Conservation (phyloP, 805 yeast species). For the Candida nemodendra region DNA sequence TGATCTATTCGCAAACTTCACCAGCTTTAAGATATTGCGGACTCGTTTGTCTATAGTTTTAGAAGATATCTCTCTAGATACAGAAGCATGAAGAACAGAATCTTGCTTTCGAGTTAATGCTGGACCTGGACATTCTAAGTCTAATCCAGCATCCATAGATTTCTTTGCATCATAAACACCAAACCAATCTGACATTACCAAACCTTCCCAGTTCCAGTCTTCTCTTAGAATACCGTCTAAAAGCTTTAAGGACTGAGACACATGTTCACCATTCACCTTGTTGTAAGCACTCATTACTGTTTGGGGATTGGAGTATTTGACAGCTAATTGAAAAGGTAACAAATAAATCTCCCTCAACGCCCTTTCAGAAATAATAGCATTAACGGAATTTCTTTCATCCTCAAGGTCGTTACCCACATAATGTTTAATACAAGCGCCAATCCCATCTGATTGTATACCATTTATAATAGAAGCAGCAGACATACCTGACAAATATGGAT, state of each 20-base stretch:
- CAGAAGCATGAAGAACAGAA: conserved; percentile 40
- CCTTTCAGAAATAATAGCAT: conserved; percentile 51
- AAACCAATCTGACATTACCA: conserved; percentile 61
- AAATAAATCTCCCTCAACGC: conserved; percentile 65
- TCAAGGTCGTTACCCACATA: conserved; percentile 62
- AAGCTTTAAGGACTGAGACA: conserved; percentile 42
- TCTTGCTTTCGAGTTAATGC: conserved; percentile 41
- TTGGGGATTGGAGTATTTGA: conserved; percentile 49
- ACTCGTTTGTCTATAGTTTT: conserved; percentile 47
- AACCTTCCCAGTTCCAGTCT: conserved; percentile 59
- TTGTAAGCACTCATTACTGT: conserved; percentile 62
- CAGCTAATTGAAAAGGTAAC: conserved; percentile 60
- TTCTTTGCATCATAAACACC: conserved; percentile 51
- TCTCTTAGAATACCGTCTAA: conserved; percentile 45
- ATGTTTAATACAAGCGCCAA: conserved; percentile 59
- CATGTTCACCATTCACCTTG: conserved; percentile 59
- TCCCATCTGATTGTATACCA: conserved; percentile 51
- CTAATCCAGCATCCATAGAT: conserved; percentile 54
- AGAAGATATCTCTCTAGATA: conserved; percentile 38
- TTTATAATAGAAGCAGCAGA: conserved; percentile 45
- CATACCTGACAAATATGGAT: conserved; percentile 36
- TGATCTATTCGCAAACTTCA: conserved; percentile 40
- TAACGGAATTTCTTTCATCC: conserved; percentile 47
- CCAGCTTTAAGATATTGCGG: conserved; percentile 45
- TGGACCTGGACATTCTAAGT: conserved; percentile 68